phyloP scores from a whole-genome alignment of 345 rosid genomes.

The Aquilaria malaccensis region DNA sequence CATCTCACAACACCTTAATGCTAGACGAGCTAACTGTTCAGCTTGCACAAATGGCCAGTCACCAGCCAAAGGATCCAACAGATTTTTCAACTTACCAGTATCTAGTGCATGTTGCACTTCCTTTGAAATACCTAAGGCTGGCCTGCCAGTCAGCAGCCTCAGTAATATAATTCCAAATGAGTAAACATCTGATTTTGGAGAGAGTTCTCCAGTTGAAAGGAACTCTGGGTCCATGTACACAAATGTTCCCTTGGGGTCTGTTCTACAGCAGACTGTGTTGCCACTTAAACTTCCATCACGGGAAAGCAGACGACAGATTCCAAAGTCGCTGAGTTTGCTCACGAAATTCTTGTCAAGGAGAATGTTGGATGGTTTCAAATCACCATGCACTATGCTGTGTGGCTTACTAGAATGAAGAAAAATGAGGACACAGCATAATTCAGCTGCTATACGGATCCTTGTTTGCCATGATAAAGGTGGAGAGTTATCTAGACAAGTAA shows the following conservation, averaged over 20 bases:
- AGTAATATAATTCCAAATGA: constrained; percentile 73
- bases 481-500: constrained; percentile 63
- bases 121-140: constrained; percentile 52
- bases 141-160: constrained; percentile 63
- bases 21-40: constrained; percentile 70
- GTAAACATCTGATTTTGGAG: constrained; percentile 78
- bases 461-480: constrained; percentile 80
- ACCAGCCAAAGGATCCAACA: constrained; percentile 88
- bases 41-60: constrained; percentile 95
- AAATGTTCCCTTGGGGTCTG: constrained; percentile 66
- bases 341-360: constrained; percentile 62
- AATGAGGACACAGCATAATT: constrained; percentile 67
- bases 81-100: constrained; percentile 40
- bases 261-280: constrained; percentile 31
- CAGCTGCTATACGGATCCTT: constrained; percentile 64
- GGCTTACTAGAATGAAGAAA: constrained; percentile 77
- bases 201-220: constrained; percentile 62
- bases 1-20: constrained; percentile 78
- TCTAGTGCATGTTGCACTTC: constrained; percentile 68
- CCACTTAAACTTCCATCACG: constrained; percentile 16
- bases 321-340: constrained; percentile 81
- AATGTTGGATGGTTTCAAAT: constrained; percentile 76
- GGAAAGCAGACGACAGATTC: constrained; percentile 46
- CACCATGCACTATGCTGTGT: constrained; percentile 78
- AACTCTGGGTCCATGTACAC: constrained; percentile 82